Base-by-base conservation (phyloP, 352 stramenopile species). In the Phytopythium boreale region DNA sequence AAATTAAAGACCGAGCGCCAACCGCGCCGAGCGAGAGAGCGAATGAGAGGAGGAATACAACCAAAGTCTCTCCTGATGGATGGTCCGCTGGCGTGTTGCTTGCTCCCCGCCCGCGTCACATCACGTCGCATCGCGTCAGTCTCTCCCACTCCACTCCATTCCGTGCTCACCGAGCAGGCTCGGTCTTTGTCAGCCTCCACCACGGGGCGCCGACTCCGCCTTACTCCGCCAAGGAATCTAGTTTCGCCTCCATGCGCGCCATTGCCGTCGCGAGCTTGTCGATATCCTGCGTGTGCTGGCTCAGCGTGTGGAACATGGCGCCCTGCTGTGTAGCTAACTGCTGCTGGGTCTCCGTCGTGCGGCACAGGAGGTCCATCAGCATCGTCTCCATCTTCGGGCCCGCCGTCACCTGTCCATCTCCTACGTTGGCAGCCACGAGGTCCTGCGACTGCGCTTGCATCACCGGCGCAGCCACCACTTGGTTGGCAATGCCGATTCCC, bases 371-470 rank as follows among this genome's bases (percentile, higher is more conserved):
- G 76, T 95, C 87, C 87, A 95, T 95, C 41, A 95, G 71, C 87
- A 95, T 95, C 63, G 87, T 93, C 64, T 95, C 87, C 84, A 95
- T 93, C 87, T 95, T 95, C 1, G 87, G 87, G 15, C 87, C 87
- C 27, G 84, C 76, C 7, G 84, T 92, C 19, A 95, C 84, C 63
- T 95, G 87, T 22, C 87, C 87, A 53, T 95, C 87, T 14, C 84
- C 84, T n/a, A 87, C 74, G 71, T 90, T 92, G 7, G 83, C 79
- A 3, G 87, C 83, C 10, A 95, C 87, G 39, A 95, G 72, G 59
- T 95, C 87, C 72, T 95, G 87, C 56, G 87, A 92, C 47, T 82
- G 63, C 34, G 67, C 27, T 19, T 75, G 61, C 14, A 71, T 46
- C 26, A 81, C 71, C 20, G 79, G 78, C 22, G 84, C 70, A 22